A percentile compares a stretch with the other conserved stretches of the same genome.
These are phyloP conservation scores for Auricularia heimuer DNA, from an alignment of 768 basidiomycete genomes.

Conservation along the genomic window DNA sequence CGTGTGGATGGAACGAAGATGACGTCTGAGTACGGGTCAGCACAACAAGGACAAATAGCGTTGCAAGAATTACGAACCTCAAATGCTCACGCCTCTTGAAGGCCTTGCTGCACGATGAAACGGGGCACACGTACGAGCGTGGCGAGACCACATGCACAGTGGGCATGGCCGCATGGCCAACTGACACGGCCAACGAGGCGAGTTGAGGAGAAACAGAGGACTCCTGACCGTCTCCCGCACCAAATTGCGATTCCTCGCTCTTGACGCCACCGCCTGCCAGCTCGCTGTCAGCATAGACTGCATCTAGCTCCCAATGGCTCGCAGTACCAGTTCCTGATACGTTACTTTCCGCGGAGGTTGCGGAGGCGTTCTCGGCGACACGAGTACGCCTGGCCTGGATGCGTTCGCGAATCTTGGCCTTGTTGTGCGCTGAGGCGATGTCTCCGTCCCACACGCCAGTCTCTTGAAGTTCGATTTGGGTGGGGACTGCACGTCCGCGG, in stretches of 20 bases:
- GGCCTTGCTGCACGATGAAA: background rate
- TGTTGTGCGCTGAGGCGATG: background rate
- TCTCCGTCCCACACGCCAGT: constrained; percentile 1
- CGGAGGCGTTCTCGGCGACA: background rate
- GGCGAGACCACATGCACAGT: background rate
- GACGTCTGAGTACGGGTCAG: background rate
- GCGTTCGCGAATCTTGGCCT: background rate
- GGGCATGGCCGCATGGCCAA: background rate
- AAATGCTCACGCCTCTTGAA: background rate
- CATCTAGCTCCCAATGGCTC: too few relatives aligned
- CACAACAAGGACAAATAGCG: background rate
- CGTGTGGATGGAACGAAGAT: background rate
- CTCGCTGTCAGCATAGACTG: too few relatives aligned
- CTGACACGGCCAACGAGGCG: background rate
- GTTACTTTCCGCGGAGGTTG: background rate
- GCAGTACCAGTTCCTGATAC: background rate
- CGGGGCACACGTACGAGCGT: constrained; percentile 1
- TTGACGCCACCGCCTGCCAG: too few relatives aligned
- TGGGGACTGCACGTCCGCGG: background rate
- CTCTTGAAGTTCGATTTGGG: background rate
- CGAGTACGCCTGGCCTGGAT: background rate
- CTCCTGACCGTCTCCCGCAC: background rate
- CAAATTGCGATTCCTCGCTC: too few relatives aligned
- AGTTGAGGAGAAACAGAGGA: background rate
- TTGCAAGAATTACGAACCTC: background rate